These are phyloP conservation scores for Fusarium hainanense DNA, from an alignment of 2,329 filamentous ascomycete genomes.

Conservation along the genomic window DNA sequence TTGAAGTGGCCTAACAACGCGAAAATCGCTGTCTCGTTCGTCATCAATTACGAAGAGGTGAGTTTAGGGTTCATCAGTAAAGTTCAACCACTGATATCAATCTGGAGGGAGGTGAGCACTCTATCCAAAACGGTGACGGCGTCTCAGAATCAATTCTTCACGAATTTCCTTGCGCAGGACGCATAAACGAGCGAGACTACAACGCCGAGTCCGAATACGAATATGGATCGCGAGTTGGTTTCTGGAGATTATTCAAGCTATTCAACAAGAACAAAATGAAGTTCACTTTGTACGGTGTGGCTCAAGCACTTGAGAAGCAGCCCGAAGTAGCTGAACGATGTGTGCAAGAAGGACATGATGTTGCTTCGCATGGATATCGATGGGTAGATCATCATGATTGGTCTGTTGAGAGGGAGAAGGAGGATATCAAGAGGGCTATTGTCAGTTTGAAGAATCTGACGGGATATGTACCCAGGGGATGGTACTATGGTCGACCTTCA, in stretches of 20 bases:
- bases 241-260: conserved; percentile 6
- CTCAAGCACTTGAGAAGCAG: conserved; percentile 2
- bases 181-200: conserved; percentile 2
- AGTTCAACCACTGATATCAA: not conserved
- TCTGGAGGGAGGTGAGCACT: not conserved
- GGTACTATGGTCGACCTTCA: conserved; percentile 12
- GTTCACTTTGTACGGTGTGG: conserved; percentile 11
- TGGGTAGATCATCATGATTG: conserved; percentile 20
- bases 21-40: conserved; percentile 4
- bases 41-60: conserved; percentile 20
- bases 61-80: not conserved
- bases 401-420: not conserved
- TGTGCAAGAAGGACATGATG: conserved; percentile 3
- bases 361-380: conserved; percentile 6
- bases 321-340: conserved; percentile 9
- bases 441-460: not conserved
- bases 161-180: not conserved
- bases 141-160: conserved; percentile 9
- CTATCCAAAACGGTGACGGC: not conserved
- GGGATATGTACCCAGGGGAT: not conserved
- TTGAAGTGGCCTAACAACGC: conserved; percentile 11
- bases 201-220: conserved; percentile 20
- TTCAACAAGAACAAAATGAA: conserved; percentile 2
- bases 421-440: not conserved
- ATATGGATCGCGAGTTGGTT: conserved; percentile 12